Conservation (phyloP, 352 stramenopile genomes). For the Phytophthora sansomeana region DNA sequence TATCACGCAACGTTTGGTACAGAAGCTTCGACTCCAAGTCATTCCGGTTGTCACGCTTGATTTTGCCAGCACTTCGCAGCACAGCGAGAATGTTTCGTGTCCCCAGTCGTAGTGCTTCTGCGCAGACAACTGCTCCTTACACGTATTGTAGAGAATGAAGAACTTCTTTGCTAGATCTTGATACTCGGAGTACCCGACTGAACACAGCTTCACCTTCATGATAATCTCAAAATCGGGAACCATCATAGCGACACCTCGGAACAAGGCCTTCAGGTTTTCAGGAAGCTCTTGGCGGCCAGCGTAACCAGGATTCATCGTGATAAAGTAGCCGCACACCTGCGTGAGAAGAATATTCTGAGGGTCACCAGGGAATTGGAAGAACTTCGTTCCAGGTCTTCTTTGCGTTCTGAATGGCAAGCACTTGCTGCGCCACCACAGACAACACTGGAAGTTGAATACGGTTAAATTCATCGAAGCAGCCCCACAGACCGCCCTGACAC, state of each 20-base stretch:
- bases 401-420: constrained; percentile 98
- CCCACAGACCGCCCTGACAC: constrained; percentile 97
- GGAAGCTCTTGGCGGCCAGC: constrained; percentile 97
- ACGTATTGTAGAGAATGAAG: constrained; percentile 92
- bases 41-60: constrained; percentile 92
- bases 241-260: constrained; percentile 93
- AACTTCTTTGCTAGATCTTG: constrained; percentile 93
- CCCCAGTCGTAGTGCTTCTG: constrained; percentile 96
- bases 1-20: constrained; percentile 94
- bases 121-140: constrained; percentile 92
- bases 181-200: constrained; percentile 95
- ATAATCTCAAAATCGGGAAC: constrained; percentile 94
- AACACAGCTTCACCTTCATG: constrained; percentile 97
- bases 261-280: constrained; percentile 98
- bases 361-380: constrained; percentile 98
- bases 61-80: constrained; percentile 89
- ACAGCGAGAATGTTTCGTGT: constrained; percentile 90
- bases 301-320: constrained; percentile 99
- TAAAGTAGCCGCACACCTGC: constrained; percentile 97
- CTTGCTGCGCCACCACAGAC: constrained; percentile 97
- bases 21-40: constrained; percentile 90
- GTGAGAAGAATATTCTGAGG: constrained; percentile 97
- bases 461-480: constrained; percentile 99
- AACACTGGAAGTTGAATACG: constrained; percentile 96
- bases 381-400: constrained; percentile 96